phyloP scores from a whole-genome alignment of 768 basidiomycete species.

The Boletus subparvulus region DNA sequence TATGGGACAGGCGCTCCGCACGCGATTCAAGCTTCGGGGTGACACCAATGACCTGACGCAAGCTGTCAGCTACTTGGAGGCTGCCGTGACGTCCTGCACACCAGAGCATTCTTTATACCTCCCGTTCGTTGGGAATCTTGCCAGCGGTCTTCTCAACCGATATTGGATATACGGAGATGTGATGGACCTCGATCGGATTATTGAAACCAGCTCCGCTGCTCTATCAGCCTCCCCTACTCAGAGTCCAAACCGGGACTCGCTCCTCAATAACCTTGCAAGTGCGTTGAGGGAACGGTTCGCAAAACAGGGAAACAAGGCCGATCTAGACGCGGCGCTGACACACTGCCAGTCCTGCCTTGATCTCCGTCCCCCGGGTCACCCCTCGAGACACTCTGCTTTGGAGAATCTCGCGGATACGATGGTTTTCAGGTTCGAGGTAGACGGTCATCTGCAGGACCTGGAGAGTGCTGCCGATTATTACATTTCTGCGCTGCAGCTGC shows the following conservation, averaged over 20 bases:
- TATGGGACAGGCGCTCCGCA: constrained; percentile 16
- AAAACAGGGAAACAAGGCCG: constrained; percentile 10
- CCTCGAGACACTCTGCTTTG: constrained; percentile 9
- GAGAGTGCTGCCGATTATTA: constrained; percentile 14
- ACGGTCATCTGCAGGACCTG: constrained; percentile 26
- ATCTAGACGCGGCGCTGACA: constrained; percentile 19
- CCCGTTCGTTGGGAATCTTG: constrained; percentile 17
- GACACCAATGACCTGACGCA: constrained; percentile 21
- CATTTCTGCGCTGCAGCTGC: constrained; percentile 17
- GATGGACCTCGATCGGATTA: constrained; percentile 18
- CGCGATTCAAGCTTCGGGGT: constrained; percentile 23
- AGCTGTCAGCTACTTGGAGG: constrained; percentile 18
- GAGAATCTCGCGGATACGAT: constrained; percentile 24
- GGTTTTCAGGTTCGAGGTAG: constrained; percentile 21
- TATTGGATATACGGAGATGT: constrained; percentile 19
- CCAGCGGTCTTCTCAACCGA: constrained; percentile 18
- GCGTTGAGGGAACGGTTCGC: constrained; percentile 19
- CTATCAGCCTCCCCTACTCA: constrained; percentile 2
- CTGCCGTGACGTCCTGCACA: constrained; percentile 10
- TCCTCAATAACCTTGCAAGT: constrained; percentile 23
- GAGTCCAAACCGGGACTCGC: constrained; percentile 13
- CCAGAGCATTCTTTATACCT: constrained; percentile 15
- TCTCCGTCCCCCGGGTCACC: constrained; percentile 23
- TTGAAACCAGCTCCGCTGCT: constrained; percentile 12
- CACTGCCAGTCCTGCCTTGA: constrained; percentile 17